phyloP scores from a whole-genome alignment of 2,329 filamentous ascomycete genomes.

The Trichoderma polysporum region DNA sequence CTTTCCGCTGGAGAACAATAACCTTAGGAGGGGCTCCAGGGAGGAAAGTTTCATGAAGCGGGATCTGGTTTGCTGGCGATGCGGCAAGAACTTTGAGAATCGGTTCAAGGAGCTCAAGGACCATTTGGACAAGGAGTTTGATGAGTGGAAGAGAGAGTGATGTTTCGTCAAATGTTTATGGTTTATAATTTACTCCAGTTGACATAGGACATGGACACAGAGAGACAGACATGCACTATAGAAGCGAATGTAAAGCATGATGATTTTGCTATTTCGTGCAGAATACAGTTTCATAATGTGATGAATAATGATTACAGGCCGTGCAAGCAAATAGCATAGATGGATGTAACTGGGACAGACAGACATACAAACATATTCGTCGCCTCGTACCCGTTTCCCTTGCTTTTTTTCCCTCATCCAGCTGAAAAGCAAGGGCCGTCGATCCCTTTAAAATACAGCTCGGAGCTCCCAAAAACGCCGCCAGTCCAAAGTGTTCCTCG shows the following conservation, averaged over 20 bases:
- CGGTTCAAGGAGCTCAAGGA: conserved; percentile 71
- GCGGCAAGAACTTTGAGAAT: conserved; percentile 70
- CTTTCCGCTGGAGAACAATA: conserved; percentile 70
- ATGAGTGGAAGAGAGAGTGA: conserved; percentile 68
- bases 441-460: conserved; percentile 1
- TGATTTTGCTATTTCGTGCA: neutral
- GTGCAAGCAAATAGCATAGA: neutral
- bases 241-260: too few relatives aligned
- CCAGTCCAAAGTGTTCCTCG: neutral
- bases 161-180: too few relatives aligned
- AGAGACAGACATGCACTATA: neutral
- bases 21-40: conserved; percentile 59
- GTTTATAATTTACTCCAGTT: neutral
- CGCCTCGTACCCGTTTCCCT: neutral
- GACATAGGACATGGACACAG: neutral
- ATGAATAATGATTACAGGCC: neutral
- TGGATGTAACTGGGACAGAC: neutral
- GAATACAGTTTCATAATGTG: neutral
- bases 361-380: neutral
- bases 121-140: conserved; percentile 74
- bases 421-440: neutral
- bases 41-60: conserved; percentile 59
- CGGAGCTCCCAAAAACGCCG: conserved; percentile 2
- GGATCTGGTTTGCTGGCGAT: conserved; percentile 83
- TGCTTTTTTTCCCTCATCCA: neutral